Percentiles rank a stretch among this genome's conserved stretches.
phyloP scores from a whole-genome alignment of 176 grass and related monocot species.

The Carex littledalei region DNA sequence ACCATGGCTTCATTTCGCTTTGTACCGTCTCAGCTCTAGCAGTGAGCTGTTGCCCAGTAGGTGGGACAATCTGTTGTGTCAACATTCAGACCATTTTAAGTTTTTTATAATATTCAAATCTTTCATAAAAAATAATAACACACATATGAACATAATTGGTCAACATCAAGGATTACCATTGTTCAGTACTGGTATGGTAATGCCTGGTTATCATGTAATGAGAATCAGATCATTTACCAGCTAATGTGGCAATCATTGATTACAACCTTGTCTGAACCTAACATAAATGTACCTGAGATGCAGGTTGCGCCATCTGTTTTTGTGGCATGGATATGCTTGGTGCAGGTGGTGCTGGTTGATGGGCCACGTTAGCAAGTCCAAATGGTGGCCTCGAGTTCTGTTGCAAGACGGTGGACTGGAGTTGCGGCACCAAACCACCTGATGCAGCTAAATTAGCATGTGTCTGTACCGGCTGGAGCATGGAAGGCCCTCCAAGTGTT shows the following conservation, averaged over 20 bases:
- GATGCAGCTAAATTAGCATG: slow-evolving; percentile 32
- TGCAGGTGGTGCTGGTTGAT: slow-evolving; percentile 20
- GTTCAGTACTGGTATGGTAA: neutral
- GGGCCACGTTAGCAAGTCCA: slow-evolving; percentile 23
- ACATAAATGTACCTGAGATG: slow-evolving; percentile 53
- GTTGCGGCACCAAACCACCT: slow-evolving; percentile 46
- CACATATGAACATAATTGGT: neutral
- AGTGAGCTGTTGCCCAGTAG: slow-evolving; percentile 34
- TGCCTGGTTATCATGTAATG: neutral
- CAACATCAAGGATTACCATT: neutral
- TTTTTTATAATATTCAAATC: neutral
- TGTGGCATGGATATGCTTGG: slow-evolving; percentile 39
- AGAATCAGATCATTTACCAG: neutral
- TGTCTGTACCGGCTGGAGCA: slow-evolving; percentile 26
- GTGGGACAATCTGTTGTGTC: slow-evolving; percentile 17
- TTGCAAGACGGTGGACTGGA: slow-evolving; percentile 42
- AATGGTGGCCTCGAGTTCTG: slow-evolving; percentile 38
- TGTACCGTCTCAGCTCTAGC: slow-evolving; percentile 26
- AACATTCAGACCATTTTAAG: neutral
- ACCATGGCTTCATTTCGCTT: slow-evolving; percentile 34
- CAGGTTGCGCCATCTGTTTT: slow-evolving; percentile 31
- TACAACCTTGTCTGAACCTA: neutral
- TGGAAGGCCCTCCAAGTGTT: slow-evolving; percentile 37
- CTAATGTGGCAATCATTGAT: neutral
- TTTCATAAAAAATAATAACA: neutral